phyloP scores from a whole-genome alignment of 441 rosid genomes.

The Aleurites moluccanus region DNA sequence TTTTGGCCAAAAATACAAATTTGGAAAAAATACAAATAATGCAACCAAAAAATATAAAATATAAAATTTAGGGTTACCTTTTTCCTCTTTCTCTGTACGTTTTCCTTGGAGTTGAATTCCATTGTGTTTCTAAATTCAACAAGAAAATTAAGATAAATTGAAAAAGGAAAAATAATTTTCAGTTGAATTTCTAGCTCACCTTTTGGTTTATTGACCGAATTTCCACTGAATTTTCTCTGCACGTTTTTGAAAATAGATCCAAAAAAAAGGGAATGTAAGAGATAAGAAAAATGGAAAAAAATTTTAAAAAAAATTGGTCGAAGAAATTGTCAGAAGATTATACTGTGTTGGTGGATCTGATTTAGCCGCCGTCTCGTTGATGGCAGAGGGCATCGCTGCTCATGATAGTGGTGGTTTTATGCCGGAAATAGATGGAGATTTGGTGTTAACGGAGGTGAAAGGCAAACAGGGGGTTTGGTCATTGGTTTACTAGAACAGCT shows the following conservation, averaged over 20 bases:
- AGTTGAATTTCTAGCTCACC: background rate
- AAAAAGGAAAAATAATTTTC: background rate
- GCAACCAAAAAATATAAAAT: background rate
- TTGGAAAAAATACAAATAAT: background rate
- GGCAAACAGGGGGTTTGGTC: background rate
- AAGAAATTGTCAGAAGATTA: background rate
- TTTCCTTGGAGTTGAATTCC: constrained; percentile 19
- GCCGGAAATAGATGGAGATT: background rate
- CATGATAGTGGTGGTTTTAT: background rate
- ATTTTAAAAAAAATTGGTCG: background rate
- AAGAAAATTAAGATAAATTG: background rate
- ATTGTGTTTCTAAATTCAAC: constrained; percentile 3
- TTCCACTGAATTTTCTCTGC: constrained; percentile 7
- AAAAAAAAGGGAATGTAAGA: background rate
- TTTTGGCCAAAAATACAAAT: background rate
- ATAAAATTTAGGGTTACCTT: constrained; percentile 4
- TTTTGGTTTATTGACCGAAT: background rate
- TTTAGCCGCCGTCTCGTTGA: background rate
- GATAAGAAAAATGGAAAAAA: background rate
- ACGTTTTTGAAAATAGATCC: background rate
- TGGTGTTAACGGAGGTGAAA: background rate
- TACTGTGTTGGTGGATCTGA: constrained; percentile 11
- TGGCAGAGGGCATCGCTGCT: background rate
- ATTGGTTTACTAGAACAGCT: background rate
- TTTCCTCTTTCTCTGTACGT: constrained; percentile 21